Evolutionary conservation across 129 eudicot genomes (phyloP).

Genomic region (Flaveria trinervia): DNA sequence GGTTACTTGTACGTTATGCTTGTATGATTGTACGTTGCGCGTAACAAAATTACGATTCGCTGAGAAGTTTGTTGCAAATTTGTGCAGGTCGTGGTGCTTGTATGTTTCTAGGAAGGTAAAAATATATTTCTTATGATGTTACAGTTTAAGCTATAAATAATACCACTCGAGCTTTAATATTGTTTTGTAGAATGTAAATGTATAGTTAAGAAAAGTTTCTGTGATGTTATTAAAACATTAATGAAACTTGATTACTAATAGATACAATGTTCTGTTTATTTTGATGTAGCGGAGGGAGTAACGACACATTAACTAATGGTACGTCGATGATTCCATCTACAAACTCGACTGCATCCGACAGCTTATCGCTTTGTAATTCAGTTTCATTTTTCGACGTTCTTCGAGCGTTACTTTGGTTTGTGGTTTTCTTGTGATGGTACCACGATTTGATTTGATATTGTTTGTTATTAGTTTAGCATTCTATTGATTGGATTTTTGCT

Average conservation of each 20-base stretch:
- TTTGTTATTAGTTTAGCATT: neutral
- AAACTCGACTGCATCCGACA: conserved; percentile 32
- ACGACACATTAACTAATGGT: conserved; percentile 21
- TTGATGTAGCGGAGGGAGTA: conserved; percentile 29
- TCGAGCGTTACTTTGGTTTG: neutral
- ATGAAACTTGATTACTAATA: neutral
- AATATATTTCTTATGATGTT: neutral
- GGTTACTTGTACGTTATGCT: neutral
- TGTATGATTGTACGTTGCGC: neutral
- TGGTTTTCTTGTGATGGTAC: conserved; percentile 25
- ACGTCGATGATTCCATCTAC: conserved; percentile 33
- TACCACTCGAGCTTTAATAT: too few species aligned
- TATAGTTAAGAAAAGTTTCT: too few species aligned
- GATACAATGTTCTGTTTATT: neutral
- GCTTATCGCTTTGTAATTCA: neutral
- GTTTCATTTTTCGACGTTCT: neutral
- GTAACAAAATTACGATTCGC: neutral
- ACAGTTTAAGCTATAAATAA: too few species aligned
- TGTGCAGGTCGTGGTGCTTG: conserved; percentile 38
- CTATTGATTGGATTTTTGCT: neutral
- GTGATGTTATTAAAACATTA: too few species aligned
- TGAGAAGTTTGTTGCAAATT: neutral
- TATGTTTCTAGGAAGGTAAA: conserved; percentile 32
- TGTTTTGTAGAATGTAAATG: too few species aligned
- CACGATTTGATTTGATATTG: neutral